Evolutionary conservation across 352 stramenopile genomes (phyloP).

Genomic region (Aphanomyces cochlioides): DNA sequence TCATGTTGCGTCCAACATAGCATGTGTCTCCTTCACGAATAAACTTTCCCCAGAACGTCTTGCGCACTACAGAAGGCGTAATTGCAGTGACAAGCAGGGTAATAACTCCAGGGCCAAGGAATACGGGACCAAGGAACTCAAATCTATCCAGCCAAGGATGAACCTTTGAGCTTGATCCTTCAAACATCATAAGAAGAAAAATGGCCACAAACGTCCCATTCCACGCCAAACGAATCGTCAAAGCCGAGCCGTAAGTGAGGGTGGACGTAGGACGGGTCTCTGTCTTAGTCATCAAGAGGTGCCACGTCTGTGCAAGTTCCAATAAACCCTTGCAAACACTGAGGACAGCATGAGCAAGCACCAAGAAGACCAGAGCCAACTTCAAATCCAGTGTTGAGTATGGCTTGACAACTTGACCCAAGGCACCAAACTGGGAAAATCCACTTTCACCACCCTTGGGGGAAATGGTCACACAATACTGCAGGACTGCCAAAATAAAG

Average conservation of each 20-base stretch:
- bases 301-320: constrained; percentile 57
- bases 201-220: constrained; percentile 54
- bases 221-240: constrained; percentile 63
- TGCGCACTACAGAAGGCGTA: constrained; percentile 44
- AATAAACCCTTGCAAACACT: constrained; percentile 55
- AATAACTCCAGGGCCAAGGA: constrained; percentile 42
- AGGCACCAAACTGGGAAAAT: constrained; percentile 56
- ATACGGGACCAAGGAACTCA: constrained; percentile 36
- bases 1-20: constrained; percentile 67
- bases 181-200: constrained; percentile 55
- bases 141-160: constrained; percentile 48
- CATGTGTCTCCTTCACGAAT: constrained; percentile 62
- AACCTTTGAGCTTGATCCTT: constrained; percentile 26
- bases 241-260: constrained; percentile 54
- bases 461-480: constrained; percentile 57
- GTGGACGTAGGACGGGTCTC: constrained; percentile 41
- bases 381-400: constrained; percentile 58
- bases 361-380: constrained; percentile 53
- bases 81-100: constrained; percentile 49
- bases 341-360: constrained; percentile 48
- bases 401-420: constrained; percentile 52
- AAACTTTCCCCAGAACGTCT: constrained; percentile 62
- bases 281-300: constrained; percentile 43
- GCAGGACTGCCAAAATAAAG: constrained; percentile 55
- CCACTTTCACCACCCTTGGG: constrained; percentile 50